Base-by-base conservation (phyloP, 73 alveolate species). In the Loxodes magnus region DNA sequence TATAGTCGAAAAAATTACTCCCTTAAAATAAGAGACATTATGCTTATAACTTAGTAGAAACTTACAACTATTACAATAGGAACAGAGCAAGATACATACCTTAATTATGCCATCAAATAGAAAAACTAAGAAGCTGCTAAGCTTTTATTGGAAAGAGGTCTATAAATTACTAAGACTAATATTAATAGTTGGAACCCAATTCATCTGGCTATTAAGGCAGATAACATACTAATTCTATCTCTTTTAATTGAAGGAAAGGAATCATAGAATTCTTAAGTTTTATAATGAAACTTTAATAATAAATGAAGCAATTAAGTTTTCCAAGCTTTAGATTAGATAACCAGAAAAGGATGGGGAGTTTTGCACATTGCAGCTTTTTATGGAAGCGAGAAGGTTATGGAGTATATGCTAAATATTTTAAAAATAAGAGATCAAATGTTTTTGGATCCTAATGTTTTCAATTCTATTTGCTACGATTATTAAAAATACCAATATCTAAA, bases 311-410 rank as follows among this genome's bases (percentile, higher is more conserved):
- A 10, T 0, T 37, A 46, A 20, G 7, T 24, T 24, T 46, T 37
- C 15, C 23, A 7, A 10, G 59, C 59, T 24, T 25, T 46, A 22
- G 59, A 46, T 1, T 20, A n/a, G 7, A 25, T 46, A n/a, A 46
- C 59, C 5, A 46, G 26, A 1, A 41, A 46, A 46, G 34, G 34
- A 14, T 46, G 59, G 34, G 27, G 20, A 1, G 17, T 46, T 24
- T n/a, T 46, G 15, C 59, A 46, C 27, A 46, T 46, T 6, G 46
- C 52, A 22, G 39, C n/a, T 25, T 12, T 19, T 22, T 24, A 46
- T 19, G 7, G 50, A 7, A 15, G 10, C 20, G 20, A 37, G 6
- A 17, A 17, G n/a, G n/a, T 46, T 0, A 14, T 25, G 1, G 34
- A 10, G 10, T 46, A 19, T 10, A 9, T 46, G 5, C 2, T 46